A percentile compares a stretch with the other conserved stretches of the same genome.
Evolutionary conservation across 108 stramenopile genomes (phyloP).

Genomic region (Seminavis robusta): DNA sequence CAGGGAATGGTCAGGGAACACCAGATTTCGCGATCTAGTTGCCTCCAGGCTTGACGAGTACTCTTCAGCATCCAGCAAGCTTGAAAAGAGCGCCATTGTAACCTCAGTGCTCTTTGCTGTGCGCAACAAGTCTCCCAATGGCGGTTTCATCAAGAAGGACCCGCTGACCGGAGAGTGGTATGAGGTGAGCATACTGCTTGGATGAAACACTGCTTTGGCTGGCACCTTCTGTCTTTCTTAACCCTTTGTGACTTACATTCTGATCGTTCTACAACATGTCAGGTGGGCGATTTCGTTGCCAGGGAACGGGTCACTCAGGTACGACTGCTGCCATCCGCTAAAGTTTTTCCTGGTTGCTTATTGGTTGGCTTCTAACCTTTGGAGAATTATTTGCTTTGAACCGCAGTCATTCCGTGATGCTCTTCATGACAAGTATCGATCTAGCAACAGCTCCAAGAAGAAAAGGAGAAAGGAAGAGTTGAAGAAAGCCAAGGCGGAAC

Average conservation of each 20-base stretch:
- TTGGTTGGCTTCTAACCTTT: no score
- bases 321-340: no score
- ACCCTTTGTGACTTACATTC: no score
- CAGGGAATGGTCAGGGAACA: no score
- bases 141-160: conserved; percentile 27
- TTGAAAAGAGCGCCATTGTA: conserved; percentile 22
- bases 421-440: conserved; percentile 15
- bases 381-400: no score
- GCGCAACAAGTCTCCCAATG: conserved; percentile 6
- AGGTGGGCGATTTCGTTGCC: conserved; percentile 29
- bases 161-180: conserved; percentile 16
- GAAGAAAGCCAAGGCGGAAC: no score
- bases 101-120: conserved; percentile 11
- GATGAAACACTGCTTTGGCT: no score
- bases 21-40: conserved; percentile 10
- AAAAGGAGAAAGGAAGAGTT: conserved; percentile 11
- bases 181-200: no score
- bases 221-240: no score
- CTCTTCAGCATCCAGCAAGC: conserved; percentile 10
- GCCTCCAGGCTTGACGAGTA: conserved; percentile 5
- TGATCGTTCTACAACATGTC: no score
- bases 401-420: conserved; percentile 29
- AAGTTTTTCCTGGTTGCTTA: no score
- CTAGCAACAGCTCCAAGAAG: conserved; percentile 21
- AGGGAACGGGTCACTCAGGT: no score